Conservation (phyloP, 257 asterid genomes). For the Leonotis leonurus region DNA sequence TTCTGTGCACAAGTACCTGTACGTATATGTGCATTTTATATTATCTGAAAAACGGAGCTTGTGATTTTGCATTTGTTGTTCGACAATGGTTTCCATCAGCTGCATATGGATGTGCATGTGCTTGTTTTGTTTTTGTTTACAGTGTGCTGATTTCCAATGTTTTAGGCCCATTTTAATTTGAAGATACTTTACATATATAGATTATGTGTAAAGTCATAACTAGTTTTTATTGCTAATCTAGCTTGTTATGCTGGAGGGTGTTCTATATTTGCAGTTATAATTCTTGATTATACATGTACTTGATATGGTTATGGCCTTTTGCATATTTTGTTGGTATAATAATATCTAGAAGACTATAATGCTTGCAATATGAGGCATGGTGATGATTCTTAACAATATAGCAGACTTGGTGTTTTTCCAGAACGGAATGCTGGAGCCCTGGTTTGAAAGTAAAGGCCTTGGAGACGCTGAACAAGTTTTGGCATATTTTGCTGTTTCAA, state of each 20-base stretch:
- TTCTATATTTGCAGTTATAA: neutral
- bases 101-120: neutral
- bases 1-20: neutral
- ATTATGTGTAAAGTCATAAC: neutral
- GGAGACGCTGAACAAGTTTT: slow-evolving; percentile 86
- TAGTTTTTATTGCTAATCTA: neutral
- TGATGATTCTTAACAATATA: slow-evolving; percentile 52
- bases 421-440: slow-evolving; percentile 99
- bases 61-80: neutral
- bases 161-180: neutral
- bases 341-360: neutral
- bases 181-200: neutral
- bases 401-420: slow-evolving; percentile 99
- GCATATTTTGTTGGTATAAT: neutral
- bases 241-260: neutral
- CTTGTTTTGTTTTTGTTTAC: neutral
- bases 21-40: neutral
- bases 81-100: neutral
- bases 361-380: neutral
- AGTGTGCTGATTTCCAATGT: neutral
- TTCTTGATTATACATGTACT: neutral
- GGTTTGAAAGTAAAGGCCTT: slow-evolving; percentile 81
- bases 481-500: slow-evolving; percentile 92
- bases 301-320: neutral
- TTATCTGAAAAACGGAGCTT: neutral